Base-by-base conservation (phyloP, 345 rosid genomes). In the Eucalyptus curtisii region DNA sequence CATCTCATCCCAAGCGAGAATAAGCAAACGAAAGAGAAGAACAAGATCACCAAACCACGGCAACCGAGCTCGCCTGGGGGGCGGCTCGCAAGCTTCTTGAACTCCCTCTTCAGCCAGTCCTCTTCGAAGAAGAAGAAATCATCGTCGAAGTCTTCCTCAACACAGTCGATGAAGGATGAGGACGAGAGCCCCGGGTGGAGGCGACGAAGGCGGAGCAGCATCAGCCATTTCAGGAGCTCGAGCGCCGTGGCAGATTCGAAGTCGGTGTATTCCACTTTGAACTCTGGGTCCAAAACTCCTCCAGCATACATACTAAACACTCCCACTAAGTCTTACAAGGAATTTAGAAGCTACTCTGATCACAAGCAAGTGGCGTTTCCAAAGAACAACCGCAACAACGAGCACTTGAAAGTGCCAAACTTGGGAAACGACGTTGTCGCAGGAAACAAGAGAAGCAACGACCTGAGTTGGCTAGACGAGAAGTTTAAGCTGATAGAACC, bases 61-160 rank as follows among this genome's bases (percentile, higher is more conserved):
- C 97, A 95, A 89, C 99, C 99, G 3, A 96, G 96, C 89, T 97
- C 99, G 30, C 99, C 99, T 4, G 99, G 98, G 4, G 98, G 98
- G 17, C 92, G 91, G 88, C 95, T 97, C 45, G 98, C 98, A 7
- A 96, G 95, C 91, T 97, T 97, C 95, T 92, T 97, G 94, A 97
- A 95, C 92, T 96, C 99, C 84, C 90, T 96, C 40, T 96, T 97
- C 93, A 94, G 90, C 76, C 98, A 97, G 92, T 90, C 96, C n/a
- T 64, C 96, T 86, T 94, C 94, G 4, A 95, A 92, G 92, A 96
- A 95, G 93, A 95, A 92, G 94, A 97, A 96, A 89, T 87, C 87
- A 45, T 87, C 88, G 37, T 93, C 30, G 93, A 94, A 90, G 91
- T 95, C 53, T 87, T 91, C 52, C 53, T 47, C 88, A 3, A 85